These are phyloP conservation scores for Zizania latifolia DNA, from an alignment of 176 grass and related monocot genomes.

Conservation along the genomic window DNA sequence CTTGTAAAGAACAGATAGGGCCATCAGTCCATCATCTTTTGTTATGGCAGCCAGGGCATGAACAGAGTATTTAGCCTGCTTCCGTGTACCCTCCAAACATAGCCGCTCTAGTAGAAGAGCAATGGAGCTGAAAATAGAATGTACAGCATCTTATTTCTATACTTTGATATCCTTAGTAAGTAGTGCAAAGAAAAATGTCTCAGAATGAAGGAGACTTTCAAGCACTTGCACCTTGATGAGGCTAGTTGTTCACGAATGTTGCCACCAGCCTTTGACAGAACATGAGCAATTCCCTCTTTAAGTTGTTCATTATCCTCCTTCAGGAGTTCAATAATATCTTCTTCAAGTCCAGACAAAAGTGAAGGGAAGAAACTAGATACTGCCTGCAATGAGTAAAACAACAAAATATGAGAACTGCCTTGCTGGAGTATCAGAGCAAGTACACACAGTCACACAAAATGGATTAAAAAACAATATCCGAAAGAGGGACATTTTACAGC, in stretches of 20 bases:
- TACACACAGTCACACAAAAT: neutral
- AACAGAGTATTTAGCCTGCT: conserved; percentile 96
- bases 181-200: neutral
- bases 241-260: conserved; percentile 87
- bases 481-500: neutral
- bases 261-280: conserved; percentile 93
- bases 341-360: conserved; percentile 79
- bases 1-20: conserved; percentile 99
- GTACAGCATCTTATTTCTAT: conserved; percentile 24
- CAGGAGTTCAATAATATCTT: conserved; percentile 74
- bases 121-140: conserved; percentile 64
- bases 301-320: conserved; percentile 94
- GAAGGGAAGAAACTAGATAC: conserved; percentile 71
- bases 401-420: neutral
- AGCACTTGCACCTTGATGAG: conserved; percentile 64
- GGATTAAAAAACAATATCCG: conserved; percentile 2
- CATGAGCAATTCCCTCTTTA: conserved; percentile 98
- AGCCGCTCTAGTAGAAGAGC: conserved; percentile 91
- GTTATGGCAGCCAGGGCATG: conserved; percentile 94
- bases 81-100: conserved; percentile 88
- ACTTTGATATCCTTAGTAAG: conserved; percentile 4
- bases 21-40: conserved; percentile 99
- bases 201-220: conserved; percentile 20
- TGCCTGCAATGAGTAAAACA: conserved; percentile 44
- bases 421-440: conserved; percentile 2